Evolutionary conservation across 306 rosid genomes (phyloP).

Genomic region (Mimosa pudica): DNA sequence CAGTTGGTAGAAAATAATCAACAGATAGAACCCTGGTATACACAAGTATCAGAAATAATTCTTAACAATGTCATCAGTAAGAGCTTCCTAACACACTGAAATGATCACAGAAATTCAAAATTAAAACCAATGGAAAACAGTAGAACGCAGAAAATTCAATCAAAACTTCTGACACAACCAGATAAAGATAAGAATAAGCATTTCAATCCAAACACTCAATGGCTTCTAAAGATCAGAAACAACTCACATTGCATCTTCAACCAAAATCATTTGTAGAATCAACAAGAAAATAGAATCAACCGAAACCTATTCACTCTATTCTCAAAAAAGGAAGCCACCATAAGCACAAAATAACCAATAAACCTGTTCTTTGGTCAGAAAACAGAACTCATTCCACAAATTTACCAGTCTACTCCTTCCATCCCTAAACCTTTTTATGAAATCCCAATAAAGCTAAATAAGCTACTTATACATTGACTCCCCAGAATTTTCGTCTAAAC

Average conservation of each 20-base stretch:
- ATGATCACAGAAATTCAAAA: background rate
- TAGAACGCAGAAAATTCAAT: background rate
- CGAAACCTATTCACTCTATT: background rate
- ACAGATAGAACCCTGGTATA: background rate
- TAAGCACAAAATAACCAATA: background rate
- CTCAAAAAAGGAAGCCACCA: background rate
- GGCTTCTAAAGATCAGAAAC: background rate
- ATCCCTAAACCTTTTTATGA: no score
- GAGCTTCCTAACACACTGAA: background rate
- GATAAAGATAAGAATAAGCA: background rate
- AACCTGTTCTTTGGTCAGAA: background rate
- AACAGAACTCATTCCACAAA: background rate
- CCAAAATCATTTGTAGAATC: background rate
- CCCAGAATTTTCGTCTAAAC: no score
- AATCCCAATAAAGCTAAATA: no score
- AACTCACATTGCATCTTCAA: background rate
- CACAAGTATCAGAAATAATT: background rate
- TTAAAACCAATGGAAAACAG: background rate
- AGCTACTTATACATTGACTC: no score
- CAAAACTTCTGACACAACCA: background rate
- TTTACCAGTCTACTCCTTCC: background rate
- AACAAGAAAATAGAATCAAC: background rate
- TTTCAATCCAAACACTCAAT: background rate
- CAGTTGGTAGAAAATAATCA: background rate
- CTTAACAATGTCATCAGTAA: background rate